Evolutionary conservation across 225 moss, liverwort and hornwort genomes (phyloP).

Genomic region (Sphagnum contortum): DNA sequence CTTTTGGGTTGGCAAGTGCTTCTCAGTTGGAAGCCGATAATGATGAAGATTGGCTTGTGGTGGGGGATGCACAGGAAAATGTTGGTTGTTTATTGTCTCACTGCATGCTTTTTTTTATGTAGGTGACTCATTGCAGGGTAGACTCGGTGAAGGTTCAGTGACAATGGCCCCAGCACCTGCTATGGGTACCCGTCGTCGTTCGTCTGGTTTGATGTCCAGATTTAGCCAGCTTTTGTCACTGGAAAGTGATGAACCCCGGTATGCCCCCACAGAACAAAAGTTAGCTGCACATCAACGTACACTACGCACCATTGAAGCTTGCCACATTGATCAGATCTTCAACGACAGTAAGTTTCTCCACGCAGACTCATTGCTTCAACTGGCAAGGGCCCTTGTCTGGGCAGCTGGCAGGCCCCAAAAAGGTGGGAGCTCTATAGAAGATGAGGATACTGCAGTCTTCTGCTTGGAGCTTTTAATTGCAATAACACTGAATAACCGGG

Average conservation of each 20-base stretch:
- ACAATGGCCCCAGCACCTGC: slow-evolving; percentile 67
- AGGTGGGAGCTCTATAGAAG: slow-evolving; percentile 85
- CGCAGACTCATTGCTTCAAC: slow-evolving; percentile 81
- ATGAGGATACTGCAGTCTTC: slow-evolving; percentile 98
- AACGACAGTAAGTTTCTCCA: slow-evolving; percentile 98
- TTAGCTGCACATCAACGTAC: slow-evolving; percentile 96
- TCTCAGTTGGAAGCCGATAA: no score
- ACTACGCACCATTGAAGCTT: slow-evolving; percentile 90
- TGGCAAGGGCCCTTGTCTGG: slow-evolving; percentile 96
- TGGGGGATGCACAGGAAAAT: no score
- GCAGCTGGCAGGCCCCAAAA: slow-evolving; percentile 98
- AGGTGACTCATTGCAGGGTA: slow-evolving; percentile 61
- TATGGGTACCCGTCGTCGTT: slow-evolving; percentile 72
- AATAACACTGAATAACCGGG: slow-evolving; percentile 92
- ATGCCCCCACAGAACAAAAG: slow-evolving; percentile 97
- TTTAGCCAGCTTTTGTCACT: slow-evolving; percentile 98
- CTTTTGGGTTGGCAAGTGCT: no score
- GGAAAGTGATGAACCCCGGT: slow-evolving; percentile 89
- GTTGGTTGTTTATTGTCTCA: no score
- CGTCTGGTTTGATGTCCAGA: slow-evolving; percentile 95
- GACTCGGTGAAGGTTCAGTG: slow-evolving; percentile 48
- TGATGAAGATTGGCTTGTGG: no score
- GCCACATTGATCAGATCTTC: slow-evolving; percentile 94
- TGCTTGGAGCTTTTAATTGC: slow-evolving; percentile 92
- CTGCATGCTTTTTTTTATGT: neutral